Base-by-base conservation (phyloP, 2,329 filamentous ascomycete species). In the Sporothrix variecibatus region DNA sequence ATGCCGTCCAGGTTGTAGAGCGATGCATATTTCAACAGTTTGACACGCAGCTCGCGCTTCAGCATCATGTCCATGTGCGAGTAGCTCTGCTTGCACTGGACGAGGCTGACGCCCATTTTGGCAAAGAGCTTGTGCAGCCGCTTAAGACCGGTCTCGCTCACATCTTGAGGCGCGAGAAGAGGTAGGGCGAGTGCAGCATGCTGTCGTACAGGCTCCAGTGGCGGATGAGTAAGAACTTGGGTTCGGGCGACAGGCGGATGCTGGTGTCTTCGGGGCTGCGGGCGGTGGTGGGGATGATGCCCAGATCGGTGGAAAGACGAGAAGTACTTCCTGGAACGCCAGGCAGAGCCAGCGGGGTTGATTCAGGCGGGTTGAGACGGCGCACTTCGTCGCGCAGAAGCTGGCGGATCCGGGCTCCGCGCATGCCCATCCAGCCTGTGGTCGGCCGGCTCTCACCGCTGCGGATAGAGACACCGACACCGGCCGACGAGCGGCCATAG, bases 141-240 rank as follows among this genome's bases (percentile, higher is more conserved):
- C 81, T 97, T 97, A 72, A 93, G 88, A 2, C 96, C 96, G 70
- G 88, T 89, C 76, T 98, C 96, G 75, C 92, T 97, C 96, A 99
- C 65, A 97, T 94, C 82, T 97, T 95, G 64, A 99, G 87, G 43
- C 94, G 90, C 3, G 95, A 94, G 75, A 97, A 95, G 4, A 99
- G 89, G 80, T 98, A 98, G 0, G 95, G 95, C 0, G 95, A 98
- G 81, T 99, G 96, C 15, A 98, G 87, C 96, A 99, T 98, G 81
- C 94, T 97, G 80, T 99, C 96, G 82, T 98, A 98, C 17, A 99
- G 86, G 78, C 94, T 97, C 96, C 96, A 99, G 81, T 99, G 96
- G 46, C 96, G 88, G 72, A 98, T 93, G 0, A 99, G 88, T 34
- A 98, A 88, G 78, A 99, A 97, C 56, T 93, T 92, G 11, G 96